phyloP scores from a whole-genome alignment of 23 red algal genomes.

The Gracilariopsis chorda region DNA sequence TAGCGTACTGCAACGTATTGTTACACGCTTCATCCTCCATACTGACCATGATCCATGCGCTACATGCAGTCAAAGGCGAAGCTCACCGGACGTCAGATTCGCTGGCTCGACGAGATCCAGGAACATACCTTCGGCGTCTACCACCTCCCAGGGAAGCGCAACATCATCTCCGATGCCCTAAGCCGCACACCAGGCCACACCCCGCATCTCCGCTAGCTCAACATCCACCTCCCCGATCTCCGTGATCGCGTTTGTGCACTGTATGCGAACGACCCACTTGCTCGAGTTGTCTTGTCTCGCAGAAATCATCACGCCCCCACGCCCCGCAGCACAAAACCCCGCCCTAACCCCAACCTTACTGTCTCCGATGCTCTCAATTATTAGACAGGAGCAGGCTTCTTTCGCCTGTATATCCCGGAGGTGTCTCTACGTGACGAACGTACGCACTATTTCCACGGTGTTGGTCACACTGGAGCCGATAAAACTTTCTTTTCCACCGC shows the following conservation, averaged over 20 bases:
- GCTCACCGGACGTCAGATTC: not conserved
- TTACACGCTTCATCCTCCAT: not conserved
- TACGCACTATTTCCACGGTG: too few species aligned
- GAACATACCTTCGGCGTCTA: not conserved
- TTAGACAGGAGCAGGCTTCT: too few species aligned
- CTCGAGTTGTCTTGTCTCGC: not conserved
- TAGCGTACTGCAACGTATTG: too few species aligned
- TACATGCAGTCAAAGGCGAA: not conserved
- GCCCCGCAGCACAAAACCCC: too few species aligned
- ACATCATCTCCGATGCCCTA: not conserved
- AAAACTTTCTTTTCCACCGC: too few species aligned
- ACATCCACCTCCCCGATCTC: not conserved
- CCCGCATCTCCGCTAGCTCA: not conserved
- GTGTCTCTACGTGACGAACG: too few species aligned
- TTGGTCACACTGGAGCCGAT: too few species aligned
- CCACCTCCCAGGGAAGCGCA: not conserved
- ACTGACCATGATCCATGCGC: not conserved
- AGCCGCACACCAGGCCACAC: not conserved
- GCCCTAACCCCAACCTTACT: too few species aligned
- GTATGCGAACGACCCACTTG: not conserved
- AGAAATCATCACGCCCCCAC: too few species aligned
- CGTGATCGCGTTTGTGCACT: not conserved
- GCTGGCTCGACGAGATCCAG: not conserved
- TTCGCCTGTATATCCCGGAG: too few species aligned
- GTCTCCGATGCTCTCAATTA: too few species aligned